These are phyloP conservation scores for Panellus pusillus DNA, from an alignment of 768 basidiomycete species.

Conservation along the genomic window DNA sequence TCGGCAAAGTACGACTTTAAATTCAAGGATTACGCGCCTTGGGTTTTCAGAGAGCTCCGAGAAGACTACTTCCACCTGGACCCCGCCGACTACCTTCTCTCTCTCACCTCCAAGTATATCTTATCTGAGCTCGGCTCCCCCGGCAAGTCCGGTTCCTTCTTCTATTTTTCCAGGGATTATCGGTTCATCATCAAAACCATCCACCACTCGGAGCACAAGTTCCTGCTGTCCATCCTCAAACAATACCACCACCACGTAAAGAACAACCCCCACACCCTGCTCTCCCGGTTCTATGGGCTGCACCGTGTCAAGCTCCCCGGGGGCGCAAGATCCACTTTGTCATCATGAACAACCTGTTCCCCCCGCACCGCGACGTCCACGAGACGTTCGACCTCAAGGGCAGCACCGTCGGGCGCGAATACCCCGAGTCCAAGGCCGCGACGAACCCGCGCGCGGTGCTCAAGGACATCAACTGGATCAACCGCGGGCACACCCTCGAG, in stretches of 20 bases:
- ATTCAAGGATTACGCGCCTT: conserved; percentile 99
- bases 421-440: conserved; percentile 80
- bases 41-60: conserved; percentile 94
- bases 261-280: conserved; percentile 87
- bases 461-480: conserved; percentile 98
- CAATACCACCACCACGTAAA: conserved; percentile 85
- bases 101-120: conserved; percentile 96
- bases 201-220: conserved; percentile 91
- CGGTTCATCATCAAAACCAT: conserved; percentile 99
- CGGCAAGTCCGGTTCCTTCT: conserved; percentile 98
- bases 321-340: conserved; percentile 98
- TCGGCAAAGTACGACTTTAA: conserved; percentile 99
- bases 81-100: conserved; percentile 96
- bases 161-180: conserved; percentile 98
- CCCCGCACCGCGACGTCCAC: conserved; percentile 94
- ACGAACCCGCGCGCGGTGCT: conserved; percentile 84
- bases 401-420: conserved; percentile 85
- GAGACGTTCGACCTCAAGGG: conserved; percentile 98
- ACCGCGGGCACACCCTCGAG: conserved; percentile 71
- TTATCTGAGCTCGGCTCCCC: conserved; percentile 97
- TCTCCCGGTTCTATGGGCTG: conserved; percentile 94
- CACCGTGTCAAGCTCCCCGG: conserved; percentile 96
- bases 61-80: conserved; percentile 95
- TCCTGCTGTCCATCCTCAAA: conserved; percentile 80
- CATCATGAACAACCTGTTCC: conserved; percentile 99